Evolutionary conservation across 805 yeast species (phyloP).

Genomic region (Lipomyces sp.): DNA sequence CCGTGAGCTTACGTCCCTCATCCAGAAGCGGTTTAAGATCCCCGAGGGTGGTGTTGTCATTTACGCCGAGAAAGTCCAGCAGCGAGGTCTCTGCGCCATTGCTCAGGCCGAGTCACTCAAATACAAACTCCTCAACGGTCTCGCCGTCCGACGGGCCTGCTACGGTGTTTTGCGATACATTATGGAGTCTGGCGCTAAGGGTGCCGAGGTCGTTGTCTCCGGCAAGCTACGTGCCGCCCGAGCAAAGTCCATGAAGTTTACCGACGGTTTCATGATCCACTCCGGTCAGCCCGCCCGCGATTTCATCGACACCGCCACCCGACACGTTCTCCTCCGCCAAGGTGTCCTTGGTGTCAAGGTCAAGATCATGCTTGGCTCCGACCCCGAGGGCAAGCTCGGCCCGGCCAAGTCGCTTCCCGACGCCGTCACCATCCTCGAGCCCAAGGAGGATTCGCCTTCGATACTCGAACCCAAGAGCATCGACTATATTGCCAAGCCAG

Average conservation of each 20-base stretch:
- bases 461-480: conserved; percentile 67
- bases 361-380: conserved; percentile 99
- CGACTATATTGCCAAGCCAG: conserved; percentile 31
- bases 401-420: conserved; percentile 86
- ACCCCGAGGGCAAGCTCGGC: conserved; percentile 71
- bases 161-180: conserved; percentile 99
- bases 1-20: conserved; percentile 95
- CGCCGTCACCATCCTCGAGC: conserved; percentile 83
- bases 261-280: conserved; percentile 99
- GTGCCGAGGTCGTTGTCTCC: conserved; percentile 99
- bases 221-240: conserved; percentile 99
- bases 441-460: conserved; percentile 88
- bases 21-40: conserved; percentile 98
- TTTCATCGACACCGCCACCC: conserved; percentile 97
- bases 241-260: conserved; percentile 99
- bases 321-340: conserved; percentile 99
- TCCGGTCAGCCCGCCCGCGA: conserved; percentile 99
- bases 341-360: conserved; percentile 99
- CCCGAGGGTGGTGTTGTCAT: conserved; percentile 90
- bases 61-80: conserved; percentile 99
- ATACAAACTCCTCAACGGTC: conserved; percentile 97
- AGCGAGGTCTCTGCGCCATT: conserved; percentile 99
- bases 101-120: conserved; percentile 99
- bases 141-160: conserved; percentile 99
- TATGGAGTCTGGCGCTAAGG: conserved; percentile 99